Conservation (phyloP, 2,329 filamentous ascomycete species). For the Dissoconium aciculare region DNA sequence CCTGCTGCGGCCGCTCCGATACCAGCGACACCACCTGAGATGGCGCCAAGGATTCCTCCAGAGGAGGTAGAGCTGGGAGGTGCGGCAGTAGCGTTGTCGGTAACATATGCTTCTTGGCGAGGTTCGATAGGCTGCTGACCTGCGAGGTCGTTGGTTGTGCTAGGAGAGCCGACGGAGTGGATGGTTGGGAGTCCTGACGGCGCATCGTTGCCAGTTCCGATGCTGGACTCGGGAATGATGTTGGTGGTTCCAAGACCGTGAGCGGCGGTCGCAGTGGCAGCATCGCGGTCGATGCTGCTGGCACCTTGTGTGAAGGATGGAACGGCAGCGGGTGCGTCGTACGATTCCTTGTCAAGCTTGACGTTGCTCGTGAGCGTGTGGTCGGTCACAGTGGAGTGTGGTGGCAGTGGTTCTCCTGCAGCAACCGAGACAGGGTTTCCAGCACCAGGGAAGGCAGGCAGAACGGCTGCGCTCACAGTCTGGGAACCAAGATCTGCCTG, state of each 20-base stretch:
- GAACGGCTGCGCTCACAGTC: conserved; percentile 39
- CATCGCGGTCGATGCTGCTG: conserved; percentile 18
- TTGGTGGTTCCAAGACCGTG: conserved; percentile 33
- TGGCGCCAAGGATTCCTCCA: conserved; percentile 27
- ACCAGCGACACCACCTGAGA: conserved; percentile 26
- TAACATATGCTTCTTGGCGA: conserved; percentile 6
- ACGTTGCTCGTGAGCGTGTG: conserved; percentile 55
- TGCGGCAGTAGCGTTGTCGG: too few species aligned
- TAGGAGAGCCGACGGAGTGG: conserved; percentile 10
- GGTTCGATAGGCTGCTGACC: conserved; percentile 32
- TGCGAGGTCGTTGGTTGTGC: conserved; percentile 33
- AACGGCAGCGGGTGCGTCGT: conserved; percentile 58
- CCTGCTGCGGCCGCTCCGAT: conserved; percentile 30
- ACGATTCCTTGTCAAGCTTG: conserved; percentile 65
- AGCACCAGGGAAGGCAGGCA: conserved; percentile 41
- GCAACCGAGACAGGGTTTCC: conserved; percentile 69
- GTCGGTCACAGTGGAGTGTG: conserved; percentile 45
- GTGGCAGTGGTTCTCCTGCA: conserved; percentile 69
- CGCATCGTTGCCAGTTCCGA: conserved; percentile 45
- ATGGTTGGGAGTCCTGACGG: conserved; percentile 7
- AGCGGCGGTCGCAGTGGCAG: conserved; percentile 30
- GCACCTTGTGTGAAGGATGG: too few species aligned
- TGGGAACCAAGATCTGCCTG: conserved; percentile 10
- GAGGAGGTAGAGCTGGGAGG: too few species aligned
- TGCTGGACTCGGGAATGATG: conserved; percentile 69